Evolutionary conservation across 2,329 filamentous ascomycete genomes (phyloP).

Genomic region (Talaromyces islandicus): DNA sequence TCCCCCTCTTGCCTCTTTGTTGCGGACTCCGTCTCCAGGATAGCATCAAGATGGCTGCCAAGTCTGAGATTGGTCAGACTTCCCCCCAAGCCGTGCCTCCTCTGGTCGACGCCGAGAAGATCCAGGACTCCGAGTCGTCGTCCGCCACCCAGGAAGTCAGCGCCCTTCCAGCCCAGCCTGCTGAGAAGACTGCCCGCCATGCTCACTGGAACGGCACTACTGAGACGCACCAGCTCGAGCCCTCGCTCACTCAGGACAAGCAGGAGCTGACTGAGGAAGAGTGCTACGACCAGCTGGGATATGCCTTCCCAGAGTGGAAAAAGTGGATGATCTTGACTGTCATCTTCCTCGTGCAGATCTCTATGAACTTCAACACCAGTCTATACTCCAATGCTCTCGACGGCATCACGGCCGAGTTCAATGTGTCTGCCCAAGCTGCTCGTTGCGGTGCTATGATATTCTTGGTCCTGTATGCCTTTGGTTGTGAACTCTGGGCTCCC

Average conservation of each 20-base stretch:
- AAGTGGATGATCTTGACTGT: slow-evolving; percentile 70
- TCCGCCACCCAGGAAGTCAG: slow-evolving; percentile 25
- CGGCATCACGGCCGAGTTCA: slow-evolving; percentile 62
- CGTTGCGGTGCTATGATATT: slow-evolving; percentile 73
- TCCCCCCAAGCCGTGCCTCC: background rate
- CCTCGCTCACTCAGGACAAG: slow-evolving; percentile 20
- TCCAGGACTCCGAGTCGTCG: slow-evolving; percentile 26
- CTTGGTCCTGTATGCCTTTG: slow-evolving; percentile 73
- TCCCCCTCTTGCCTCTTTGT: background rate
- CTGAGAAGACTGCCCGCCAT: slow-evolving; percentile 15
- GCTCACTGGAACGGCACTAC: slow-evolving; percentile 14
- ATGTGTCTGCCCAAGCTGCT: slow-evolving; percentile 62
- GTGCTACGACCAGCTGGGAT: slow-evolving; percentile 62
- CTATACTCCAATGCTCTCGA: slow-evolving; percentile 64
- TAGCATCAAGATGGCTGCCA: slow-evolving; percentile 3
- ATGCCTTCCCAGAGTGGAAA: slow-evolving; percentile 53
- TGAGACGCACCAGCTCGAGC: slow-evolving; percentile 19
- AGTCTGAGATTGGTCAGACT: background rate
- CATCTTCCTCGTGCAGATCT: slow-evolving; percentile 67
- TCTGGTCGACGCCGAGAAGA: slow-evolving; percentile 16
- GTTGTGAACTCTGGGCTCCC: slow-evolving; percentile 82
- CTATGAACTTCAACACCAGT: slow-evolving; percentile 74
- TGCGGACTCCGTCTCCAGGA: too few species aligned
- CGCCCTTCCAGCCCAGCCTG: background rate
- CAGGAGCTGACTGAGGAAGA: slow-evolving; percentile 47